phyloP scores from a whole-genome alignment of 1,139 yeast genomes.

The Scheffersomyces insectosa region DNA sequence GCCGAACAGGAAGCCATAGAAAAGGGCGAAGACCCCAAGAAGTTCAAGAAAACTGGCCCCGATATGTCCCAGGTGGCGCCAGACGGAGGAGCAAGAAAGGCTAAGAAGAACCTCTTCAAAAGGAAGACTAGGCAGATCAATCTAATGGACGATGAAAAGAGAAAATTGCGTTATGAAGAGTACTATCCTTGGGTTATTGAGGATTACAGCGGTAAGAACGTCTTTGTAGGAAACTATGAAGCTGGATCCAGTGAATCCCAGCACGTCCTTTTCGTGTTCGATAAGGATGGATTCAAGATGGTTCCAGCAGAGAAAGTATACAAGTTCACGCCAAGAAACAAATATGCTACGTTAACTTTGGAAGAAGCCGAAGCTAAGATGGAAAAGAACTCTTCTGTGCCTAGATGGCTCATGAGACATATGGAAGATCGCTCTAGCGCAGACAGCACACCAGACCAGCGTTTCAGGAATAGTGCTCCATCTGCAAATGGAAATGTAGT shows the following conservation, averaged over 20 bases:
- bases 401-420: slow-evolving; percentile 96
- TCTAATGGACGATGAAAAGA: slow-evolving; percentile 76
- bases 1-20: slow-evolving; percentile 16
- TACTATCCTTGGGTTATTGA: slow-evolving; percentile 98
- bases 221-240: slow-evolving; percentile 95
- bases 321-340: slow-evolving; percentile 89
- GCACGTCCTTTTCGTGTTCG: slow-evolving; percentile 83
- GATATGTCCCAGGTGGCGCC: slow-evolving; percentile 83
- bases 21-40: slow-evolving; percentile 14
- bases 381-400: slow-evolving; percentile 78
- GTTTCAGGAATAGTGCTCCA: slow-evolving; percentile 38
- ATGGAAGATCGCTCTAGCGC: slow-evolving; percentile 62
- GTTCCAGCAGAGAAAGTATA: slow-evolving; percentile 94
- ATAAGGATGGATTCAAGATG: slow-evolving; percentile 87
- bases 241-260: slow-evolving; percentile 85
- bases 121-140: slow-evolving; percentile 84
- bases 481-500: slow-evolving; percentile 13
- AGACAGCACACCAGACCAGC: slow-evolving; percentile 44
- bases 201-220: slow-evolving; percentile 91
- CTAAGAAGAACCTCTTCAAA: slow-evolving; percentile 61
- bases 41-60: slow-evolving; percentile 7
- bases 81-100: slow-evolving; percentile 85
- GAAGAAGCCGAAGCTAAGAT: slow-evolving; percentile 96
- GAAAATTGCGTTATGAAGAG: slow-evolving; percentile 88
- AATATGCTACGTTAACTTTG: slow-evolving; percentile 87